Base-by-base conservation (phyloP, 257 asterid genomes). In the Nicotiana noctiflora region DNA sequence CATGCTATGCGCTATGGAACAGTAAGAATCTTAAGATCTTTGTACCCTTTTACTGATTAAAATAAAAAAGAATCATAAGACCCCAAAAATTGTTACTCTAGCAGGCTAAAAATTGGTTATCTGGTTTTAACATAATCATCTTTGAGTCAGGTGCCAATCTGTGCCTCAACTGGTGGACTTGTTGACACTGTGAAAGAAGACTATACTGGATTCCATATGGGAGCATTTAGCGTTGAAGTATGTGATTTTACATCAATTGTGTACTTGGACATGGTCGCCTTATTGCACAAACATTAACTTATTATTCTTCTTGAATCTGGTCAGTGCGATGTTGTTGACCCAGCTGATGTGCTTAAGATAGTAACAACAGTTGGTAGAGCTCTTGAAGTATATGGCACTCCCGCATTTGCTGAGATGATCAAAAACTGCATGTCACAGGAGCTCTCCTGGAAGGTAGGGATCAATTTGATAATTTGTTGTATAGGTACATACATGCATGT, bases 1-100 rank as follows among this genome's bases (percentile, higher is more conserved):
- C 99, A 95, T 27, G 99, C 98, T 80, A 95, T 95, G 99, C 91
- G 97, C 82, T 95, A 95, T 81, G 99, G 99, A 90, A 93, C 99
- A 0, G 99, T 95, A 87, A 81, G 97, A 76, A 51, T 60, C 64
- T 61, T 76, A 5, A 62, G 77, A 76, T 8, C 76, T 19, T 40
- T 5, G 57, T 40, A 68, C 12, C 56, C 17, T 68, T 67, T 19
- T 59, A 49, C 19, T 79, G 63, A 44, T 11, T 7, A 1, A 34
- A n/a, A 32, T 25, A 34, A 66, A 18, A 18, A 18, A 68, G 76
- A 68, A 19, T 68, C 11, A 68, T 0, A 19, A 40, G 57, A 21
- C 78, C 40, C n/a, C 57, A 11, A n/a, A 46, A 37, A 5, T 18
- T n/a, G 53, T 67, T 67, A 34, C 76, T n/a, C 18, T 55, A 37